These are phyloP conservation scores for Botrytis fabae DNA, from an alignment of 2,329 filamentous ascomycete species.

Conservation along the genomic window DNA sequence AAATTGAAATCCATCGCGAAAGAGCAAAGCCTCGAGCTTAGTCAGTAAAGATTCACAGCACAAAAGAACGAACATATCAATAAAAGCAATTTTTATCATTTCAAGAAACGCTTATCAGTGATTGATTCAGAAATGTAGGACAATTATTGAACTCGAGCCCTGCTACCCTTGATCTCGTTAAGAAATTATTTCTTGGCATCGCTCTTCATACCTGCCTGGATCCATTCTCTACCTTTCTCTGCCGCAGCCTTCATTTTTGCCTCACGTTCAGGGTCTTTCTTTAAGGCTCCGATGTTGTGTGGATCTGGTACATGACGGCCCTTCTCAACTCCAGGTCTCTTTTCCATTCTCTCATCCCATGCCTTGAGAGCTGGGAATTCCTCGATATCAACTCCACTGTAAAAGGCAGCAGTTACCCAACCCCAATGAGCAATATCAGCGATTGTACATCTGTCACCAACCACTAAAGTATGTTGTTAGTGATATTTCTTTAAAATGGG, in stretches of 20 bases:
- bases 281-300: conserved; percentile 58
- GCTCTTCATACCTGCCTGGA: conserved; percentile 64
- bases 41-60: neutral
- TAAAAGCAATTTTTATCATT: neutral
- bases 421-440: conserved; percentile 68
- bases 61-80: neutral
- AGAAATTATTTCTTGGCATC: conserved; percentile 36
- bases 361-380: conserved; percentile 75
- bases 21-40: neutral
- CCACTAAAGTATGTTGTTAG: conserved; percentile 41
- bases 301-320: conserved; percentile 70
- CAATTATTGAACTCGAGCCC: too few relatives aligned
- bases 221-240: conserved; percentile 57
- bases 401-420: conserved; percentile 36
- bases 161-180: neutral
- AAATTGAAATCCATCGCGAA: neutral
- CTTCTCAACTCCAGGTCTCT: conserved; percentile 71
- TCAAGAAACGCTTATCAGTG: neutral
- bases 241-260: conserved; percentile 60
- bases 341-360: conserved; percentile 72
- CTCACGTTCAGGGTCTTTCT: conserved; percentile 41
- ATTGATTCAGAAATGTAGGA: neutral
- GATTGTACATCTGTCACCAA: conserved; percentile 69
- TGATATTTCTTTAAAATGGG: neutral
- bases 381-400: conserved; percentile 64